Percentiles rank a stretch among this genome's conserved stretches.
Conservation (phyloP, 2,329 filamentous ascomycete genomes). For the Cladobotryum protrusum region DNA sequence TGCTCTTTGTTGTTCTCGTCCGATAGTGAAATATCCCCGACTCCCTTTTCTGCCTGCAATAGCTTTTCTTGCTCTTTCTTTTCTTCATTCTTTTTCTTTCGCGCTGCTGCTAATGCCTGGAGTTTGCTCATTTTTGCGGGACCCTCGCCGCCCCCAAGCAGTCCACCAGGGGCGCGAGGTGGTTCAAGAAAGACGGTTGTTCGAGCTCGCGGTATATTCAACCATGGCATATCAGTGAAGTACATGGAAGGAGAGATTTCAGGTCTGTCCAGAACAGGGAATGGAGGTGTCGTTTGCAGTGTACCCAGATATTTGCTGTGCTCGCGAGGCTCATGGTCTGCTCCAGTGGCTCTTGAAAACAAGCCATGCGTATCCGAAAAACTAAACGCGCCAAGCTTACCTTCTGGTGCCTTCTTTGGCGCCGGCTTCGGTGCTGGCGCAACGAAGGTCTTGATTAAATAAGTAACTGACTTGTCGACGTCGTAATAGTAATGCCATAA, state of each 20-base stretch:
- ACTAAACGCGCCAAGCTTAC: constrained; percentile 32
- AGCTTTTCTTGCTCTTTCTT: constrained; percentile 35
- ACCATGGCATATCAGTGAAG: constrained; percentile 84
- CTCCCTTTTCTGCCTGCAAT: constrained; percentile 20
- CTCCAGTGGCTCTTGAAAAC: constrained; percentile 25
- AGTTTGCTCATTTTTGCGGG: constrained; percentile 79
- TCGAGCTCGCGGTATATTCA: constrained; percentile 61
- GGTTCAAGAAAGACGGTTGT: constrained; percentile 59
- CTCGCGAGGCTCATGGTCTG: constrained; percentile 22
- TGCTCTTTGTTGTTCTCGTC: constrained; percentile 26
- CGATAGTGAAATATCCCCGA: constrained; percentile 27
- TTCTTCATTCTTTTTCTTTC: constrained; percentile 74
- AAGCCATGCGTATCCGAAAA: constrained; percentile 24
- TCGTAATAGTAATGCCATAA: constrained; percentile 97
- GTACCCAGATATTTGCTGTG: constrained; percentile 4
- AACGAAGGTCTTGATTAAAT: constrained; percentile 63
- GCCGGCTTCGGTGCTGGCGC: constrained; percentile 35
- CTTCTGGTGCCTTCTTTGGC: constrained; percentile 29
- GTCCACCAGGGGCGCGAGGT: constrained; percentile 51
- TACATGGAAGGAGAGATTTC: constrained; percentile 43
- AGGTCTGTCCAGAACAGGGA: constrained; percentile 16
- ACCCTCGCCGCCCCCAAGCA: constrained; percentile 68
- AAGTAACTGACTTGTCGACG: constrained; percentile 74
- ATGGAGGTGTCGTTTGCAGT: constrained; percentile 1
- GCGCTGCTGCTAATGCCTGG: constrained; percentile 78